phyloP scores from a whole-genome alignment of 2,329 filamentous ascomycete species.

The Botryosphaeria dothidea region DNA sequence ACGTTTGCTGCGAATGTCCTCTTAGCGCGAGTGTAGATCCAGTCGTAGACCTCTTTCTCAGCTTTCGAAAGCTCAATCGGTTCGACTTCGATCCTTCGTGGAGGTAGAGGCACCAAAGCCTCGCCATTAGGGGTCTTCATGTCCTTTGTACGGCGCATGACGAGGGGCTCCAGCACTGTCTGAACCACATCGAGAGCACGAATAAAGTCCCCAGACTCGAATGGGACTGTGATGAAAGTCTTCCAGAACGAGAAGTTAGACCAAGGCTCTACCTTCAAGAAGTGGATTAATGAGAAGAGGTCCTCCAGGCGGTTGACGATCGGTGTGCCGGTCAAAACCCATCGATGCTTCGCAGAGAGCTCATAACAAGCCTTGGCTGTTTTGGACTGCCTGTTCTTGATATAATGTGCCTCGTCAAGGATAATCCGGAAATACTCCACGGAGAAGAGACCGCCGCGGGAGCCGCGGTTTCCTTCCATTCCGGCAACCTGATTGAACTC shows the following conservation, averaged over 20 bases:
- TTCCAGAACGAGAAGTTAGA: conserved; percentile 99
- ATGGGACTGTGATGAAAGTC: conserved; percentile 96
- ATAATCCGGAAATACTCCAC: conserved; percentile 94
- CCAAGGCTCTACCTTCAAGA: conserved; percentile 94
- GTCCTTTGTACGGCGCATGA: conserved; percentile 91
- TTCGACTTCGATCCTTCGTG: conserved; percentile 80
- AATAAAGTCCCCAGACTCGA: conserved; percentile 93
- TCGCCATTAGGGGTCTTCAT: conserved; percentile 93
- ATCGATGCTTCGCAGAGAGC: conserved; percentile 79
- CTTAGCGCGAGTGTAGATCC: conserved; percentile 82
- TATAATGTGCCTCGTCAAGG: conserved; percentile 90
- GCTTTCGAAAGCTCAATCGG: conserved; percentile 80
- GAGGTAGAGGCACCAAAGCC: conserved; percentile 77
- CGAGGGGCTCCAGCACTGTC: conserved; percentile 92
- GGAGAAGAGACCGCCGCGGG: conserved; percentile 75
- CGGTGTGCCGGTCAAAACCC: conserved; percentile 91
- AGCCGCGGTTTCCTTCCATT: conserved; percentile 65
- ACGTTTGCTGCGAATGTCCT: conserved; percentile 82
- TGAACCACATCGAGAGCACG: conserved; percentile 94
- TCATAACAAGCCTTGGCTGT: conserved; percentile 95
- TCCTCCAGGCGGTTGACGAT: conserved; percentile 97
- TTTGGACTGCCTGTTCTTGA: conserved; percentile 86
- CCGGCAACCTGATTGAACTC: conserved; percentile 77
- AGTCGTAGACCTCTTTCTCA: conserved; percentile 89
- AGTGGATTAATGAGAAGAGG: conserved; percentile 88